Evolutionary conservation across 163 green algal genomes (phyloP), one percentile per base, ranked within the genome.

Genomic region (Chlamydomonas reinhardtii): DNA sequence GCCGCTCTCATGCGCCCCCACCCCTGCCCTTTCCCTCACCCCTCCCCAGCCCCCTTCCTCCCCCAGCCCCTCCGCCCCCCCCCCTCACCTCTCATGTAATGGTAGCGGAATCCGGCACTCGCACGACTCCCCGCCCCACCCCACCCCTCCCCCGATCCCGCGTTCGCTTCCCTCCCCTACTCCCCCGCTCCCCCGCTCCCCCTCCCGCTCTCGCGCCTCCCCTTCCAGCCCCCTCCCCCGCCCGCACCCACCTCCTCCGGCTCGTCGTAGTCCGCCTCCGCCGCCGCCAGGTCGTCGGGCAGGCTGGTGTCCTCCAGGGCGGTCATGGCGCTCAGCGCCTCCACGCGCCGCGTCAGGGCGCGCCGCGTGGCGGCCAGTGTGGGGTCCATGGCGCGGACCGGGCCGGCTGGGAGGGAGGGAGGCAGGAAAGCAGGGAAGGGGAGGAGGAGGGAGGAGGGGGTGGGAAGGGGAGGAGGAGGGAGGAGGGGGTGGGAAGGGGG

Each of bases 181-280:
- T 15, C 56, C 56, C 17, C 20, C 56, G 9, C 2, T 24, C 56
- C 56, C 17, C 56, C 56, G 15, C n/a, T n/a, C n/a, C 17, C 20
- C 56, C 56, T 5, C 56, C 17, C 56, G 22, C 56, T 8, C 39
- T 8, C 5, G 39, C 54, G 34, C 34, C 39, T 25, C 6, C 52
- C 52, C 24, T 29, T 11, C 27, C 8, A 22, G 35, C 52, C 24
- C 35, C 66, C 20, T 59, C 54, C 17, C 19, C 69, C 35, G 3
- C 27, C n/a, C 71, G 31, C 17, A 34, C 74, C n/a, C 32, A 92
- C 82, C 79, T 93, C 76, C 35, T 94, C 92, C 16, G 88, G 90
- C 34, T 92, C 89, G 5, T 94, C 91, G 82, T 96, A 94, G 15
- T 91, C 90, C 75, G 90, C 92, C 79, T 96, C 93, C 69, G 90